Percentiles rank a stretch among this genome's conserved stretches.
phyloP scores from a whole-genome alignment of 306 rosid species.

The Rosa persica region DNA sequence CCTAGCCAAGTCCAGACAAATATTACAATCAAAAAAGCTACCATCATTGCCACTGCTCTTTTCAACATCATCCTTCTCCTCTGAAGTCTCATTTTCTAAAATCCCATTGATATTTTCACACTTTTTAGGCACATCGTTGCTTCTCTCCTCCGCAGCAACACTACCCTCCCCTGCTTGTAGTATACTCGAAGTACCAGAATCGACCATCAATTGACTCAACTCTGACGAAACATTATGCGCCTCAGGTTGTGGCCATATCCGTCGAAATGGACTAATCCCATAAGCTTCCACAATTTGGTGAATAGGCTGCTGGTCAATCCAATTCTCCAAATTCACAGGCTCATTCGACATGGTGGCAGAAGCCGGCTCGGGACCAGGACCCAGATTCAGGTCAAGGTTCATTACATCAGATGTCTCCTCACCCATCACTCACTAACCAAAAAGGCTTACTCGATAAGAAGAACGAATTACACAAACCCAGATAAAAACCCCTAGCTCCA shows the following conservation, averaged over 20 bases:
- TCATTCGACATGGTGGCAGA: constrained; percentile 36
- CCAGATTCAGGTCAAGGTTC: constrained; percentile 98
- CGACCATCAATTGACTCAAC: constrained; percentile 62
- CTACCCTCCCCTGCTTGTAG: constrained; percentile 92
- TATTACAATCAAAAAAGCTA: constrained; percentile 88
- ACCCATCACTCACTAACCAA: constrained; percentile 55
- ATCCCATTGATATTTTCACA: constrained; percentile 68
- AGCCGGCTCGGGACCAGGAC: constrained; percentile 71
- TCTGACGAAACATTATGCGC: constrained; percentile 49
- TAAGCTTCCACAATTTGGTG: constrained; percentile 52
- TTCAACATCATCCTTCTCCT: constrained; percentile 65
- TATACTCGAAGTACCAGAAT: constrained; percentile 51
- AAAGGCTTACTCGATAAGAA: constrained; percentile 25
- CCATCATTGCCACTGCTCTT: constrained; percentile 67
- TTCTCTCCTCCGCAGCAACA: constrained; percentile 68
- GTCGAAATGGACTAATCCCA: constrained; percentile 49
- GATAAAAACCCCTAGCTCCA: constrained; percentile 37
- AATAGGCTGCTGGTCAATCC: constrained; percentile 56
- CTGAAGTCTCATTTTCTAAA: constrained; percentile 48
- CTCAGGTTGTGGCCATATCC: constrained; percentile 58
- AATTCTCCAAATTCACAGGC: constrained; percentile 53
- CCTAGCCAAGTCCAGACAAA: constrained; percentile 85
- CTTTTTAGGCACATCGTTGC: constrained; percentile 49
- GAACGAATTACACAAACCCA: constrained; percentile 30
- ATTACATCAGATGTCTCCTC: constrained; percentile 76